Evolutionary conservation across 225 moss, liverwort and hornwort genomes (phyloP).

Genomic region (Physcomitrellopsis africana): DNA sequence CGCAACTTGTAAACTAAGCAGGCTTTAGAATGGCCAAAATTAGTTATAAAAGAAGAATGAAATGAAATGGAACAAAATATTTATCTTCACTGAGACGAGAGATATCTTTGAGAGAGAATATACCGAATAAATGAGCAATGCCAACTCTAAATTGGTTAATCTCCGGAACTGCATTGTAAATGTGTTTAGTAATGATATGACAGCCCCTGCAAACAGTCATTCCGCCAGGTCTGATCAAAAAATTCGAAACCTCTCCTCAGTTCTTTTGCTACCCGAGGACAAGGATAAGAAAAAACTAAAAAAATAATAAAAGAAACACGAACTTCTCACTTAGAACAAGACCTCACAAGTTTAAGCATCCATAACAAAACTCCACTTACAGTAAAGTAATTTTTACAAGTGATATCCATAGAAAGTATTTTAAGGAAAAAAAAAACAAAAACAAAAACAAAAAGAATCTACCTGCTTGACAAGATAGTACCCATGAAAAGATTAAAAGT

Average conservation of each 20-base stretch:
- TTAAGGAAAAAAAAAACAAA: no score
- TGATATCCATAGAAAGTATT: background rate
- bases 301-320: background rate
- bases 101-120: constrained; percentile 20
- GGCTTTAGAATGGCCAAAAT: background rate
- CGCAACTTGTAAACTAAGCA: background rate
- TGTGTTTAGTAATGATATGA: constrained; percentile 87
- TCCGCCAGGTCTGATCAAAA: constrained; percentile 15
- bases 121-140: constrained; percentile 91
- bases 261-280: background rate
- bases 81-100: background rate
- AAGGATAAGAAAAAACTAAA: background rate
- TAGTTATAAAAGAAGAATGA: background rate
- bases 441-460: no score
- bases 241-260: background rate
- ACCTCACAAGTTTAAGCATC: constrained; percentile 16
- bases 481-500: background rate
- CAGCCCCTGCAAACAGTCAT: constrained; percentile 73
- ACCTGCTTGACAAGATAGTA: constrained; percentile 15
- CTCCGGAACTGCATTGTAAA: constrained; percentile 83
- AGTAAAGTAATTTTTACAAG: background rate
- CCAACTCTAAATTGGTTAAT: constrained; percentile 84
- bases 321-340: constrained; percentile 15
- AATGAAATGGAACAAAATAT: constrained; percentile 2
- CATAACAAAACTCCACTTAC: background rate